Percentiles rank a stretch among this genome's conserved stretches.
phyloP scores from a whole-genome alignment of 2,329 filamentous ascomycete species.

The Monosporascus sp. region DNA sequence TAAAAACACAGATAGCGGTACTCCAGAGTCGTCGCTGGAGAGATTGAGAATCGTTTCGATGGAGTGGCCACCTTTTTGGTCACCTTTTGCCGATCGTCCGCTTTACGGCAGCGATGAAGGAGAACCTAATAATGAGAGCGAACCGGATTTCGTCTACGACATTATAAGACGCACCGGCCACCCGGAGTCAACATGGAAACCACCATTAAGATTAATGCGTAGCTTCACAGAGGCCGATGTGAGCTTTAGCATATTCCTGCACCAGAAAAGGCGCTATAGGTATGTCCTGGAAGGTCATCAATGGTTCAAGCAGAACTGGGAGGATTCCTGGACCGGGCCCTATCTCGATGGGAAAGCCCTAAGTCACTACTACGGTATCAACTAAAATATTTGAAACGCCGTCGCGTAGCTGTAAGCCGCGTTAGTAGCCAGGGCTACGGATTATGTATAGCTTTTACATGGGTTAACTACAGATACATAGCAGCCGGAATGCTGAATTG shows the following conservation, averaged over 20 bases:
- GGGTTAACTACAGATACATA: too few relatives aligned
- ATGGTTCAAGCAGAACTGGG: not conserved
- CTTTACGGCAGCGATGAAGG: not conserved
- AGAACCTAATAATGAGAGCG: not conserved
- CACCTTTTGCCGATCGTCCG: too few relatives aligned
- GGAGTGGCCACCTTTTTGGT: not conserved
- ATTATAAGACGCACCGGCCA: not conserved
- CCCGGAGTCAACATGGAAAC: not conserved
- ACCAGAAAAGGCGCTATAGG: not conserved
- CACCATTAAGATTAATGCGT: not conserved
- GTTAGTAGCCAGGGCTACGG: too few relatives aligned
- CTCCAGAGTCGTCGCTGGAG: not conserved
- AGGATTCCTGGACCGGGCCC: not conserved
- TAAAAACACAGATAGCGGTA: not conserved
- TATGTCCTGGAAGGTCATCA: not conserved
- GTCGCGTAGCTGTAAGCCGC: too few relatives aligned
- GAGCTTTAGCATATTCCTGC: conserved; percentile 4
- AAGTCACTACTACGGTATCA: too few relatives aligned
- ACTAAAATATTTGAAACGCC: too few relatives aligned
- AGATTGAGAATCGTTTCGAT: not conserved
- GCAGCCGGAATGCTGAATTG: too few relatives aligned
- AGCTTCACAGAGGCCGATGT: conserved; percentile 1
- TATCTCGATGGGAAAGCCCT: too few relatives aligned
- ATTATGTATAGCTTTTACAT: too few relatives aligned
- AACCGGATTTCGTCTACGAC: not conserved